A percentile compares a stretch with the other conserved stretches of the same genome.
These are phyloP conservation scores for Discostella stelligeroides DNA, from an alignment of 108 stramenopile genomes.

Conservation along the genomic window DNA sequence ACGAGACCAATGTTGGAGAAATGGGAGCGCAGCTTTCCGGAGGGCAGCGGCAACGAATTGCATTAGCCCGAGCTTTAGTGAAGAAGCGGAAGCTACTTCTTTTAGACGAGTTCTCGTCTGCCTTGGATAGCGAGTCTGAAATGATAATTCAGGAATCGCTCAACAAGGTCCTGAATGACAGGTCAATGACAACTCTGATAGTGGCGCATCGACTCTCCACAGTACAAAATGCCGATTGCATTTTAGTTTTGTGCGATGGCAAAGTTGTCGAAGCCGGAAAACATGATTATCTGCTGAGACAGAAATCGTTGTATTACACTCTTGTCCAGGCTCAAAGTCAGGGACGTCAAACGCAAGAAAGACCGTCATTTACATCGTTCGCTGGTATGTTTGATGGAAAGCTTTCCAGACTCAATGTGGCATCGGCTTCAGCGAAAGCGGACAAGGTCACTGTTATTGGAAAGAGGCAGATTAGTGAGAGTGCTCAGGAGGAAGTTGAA, in stretches of 20 bases:
- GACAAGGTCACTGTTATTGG: background rate
- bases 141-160: constrained; percentile 41
- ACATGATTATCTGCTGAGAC: constrained; percentile 64
- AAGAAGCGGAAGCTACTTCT: constrained; percentile 57
- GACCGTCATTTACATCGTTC: background rate
- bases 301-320: constrained; percentile 51
- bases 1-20: constrained; percentile 72
- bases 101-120: constrained; percentile 61
- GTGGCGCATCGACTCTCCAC: constrained; percentile 82
- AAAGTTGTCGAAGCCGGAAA: constrained; percentile 66
- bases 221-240: constrained; percentile 60
- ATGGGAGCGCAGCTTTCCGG: constrained; percentile 66
- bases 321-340: constrained; percentile 31
- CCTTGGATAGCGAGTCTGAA: constrained; percentile 53
- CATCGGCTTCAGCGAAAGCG: background rate
- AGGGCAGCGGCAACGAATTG: constrained; percentile 83
- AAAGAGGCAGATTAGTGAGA: background rate
- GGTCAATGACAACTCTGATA: constrained; percentile 58
- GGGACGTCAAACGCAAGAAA: constrained; percentile 10
- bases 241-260: constrained; percentile 61
- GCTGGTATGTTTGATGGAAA: background rate
- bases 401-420: too few species aligned
- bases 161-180: constrained; percentile 15
- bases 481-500: background rate
- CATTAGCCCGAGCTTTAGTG: constrained; percentile 85